Evolutionary conservation across 495 filamentous ascomycete species (phyloP), one percentile per base, ranked within the genome.

Genomic region (Lophiotrema nucula): DNA sequence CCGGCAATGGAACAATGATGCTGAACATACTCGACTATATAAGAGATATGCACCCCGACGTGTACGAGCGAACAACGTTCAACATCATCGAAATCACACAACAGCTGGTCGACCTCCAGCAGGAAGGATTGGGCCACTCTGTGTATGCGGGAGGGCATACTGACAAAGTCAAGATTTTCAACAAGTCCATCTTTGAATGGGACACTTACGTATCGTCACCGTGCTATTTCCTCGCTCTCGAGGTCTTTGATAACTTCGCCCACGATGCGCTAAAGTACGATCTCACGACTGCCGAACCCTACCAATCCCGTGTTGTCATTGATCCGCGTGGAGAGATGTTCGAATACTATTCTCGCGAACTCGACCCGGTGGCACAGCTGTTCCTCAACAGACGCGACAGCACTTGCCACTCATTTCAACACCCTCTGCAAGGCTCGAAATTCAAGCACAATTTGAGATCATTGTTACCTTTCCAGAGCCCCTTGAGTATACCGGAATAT

Each of bases 241-340:
- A 99, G 69, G 93, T 99, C 53, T 92, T 97, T 66, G 93, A 99
- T 74, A 99, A 99, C 73, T 97, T 99, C 73, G 84, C 88, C 21
- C 93, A 99, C 75, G 93, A 99, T 75, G 79, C 84, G 37, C 81
- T 99, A 64, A 90, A 93, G 61, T 97, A 96, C 77, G 84, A 96
- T 71, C 73, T 80, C 4, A 65, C 72, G 28, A 95, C 89, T 16
- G 84, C 88, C 65, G 67, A 83, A 44, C 86, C 92, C 0, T 79
- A 93, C 43, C 93, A 99, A 73, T 89, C 89, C 37, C 82, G 80
- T 35, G 93, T 96, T 11, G 74, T 97, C 21, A 89, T 97, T 72
- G 89, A 95, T 67, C 74, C 73, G 10, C 66, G 80, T n/a, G 92
- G 92, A 65, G 92, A 97, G 56, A 96, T 97, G 71, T 89, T 85